Evolutionary conservation across 371 early-diverging fungal species (phyloP).

Genomic region (Haplosporangium sp.): DNA sequence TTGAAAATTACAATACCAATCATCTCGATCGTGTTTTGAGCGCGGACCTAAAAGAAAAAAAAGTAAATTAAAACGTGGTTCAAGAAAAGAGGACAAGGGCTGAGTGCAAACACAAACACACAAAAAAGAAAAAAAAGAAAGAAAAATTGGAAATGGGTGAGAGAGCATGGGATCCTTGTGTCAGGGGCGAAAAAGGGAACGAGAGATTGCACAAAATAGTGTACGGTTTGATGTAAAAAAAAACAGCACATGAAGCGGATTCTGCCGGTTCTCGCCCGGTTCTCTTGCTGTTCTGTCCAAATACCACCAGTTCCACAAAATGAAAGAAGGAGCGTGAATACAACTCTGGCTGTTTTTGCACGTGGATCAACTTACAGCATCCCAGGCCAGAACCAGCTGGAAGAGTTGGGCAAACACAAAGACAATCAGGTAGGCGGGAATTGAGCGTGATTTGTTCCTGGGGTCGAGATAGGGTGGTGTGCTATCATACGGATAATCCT

Average conservation of each 20-base stretch:
- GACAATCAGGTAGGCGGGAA: conserved; percentile 82
- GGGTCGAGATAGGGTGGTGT: conserved; percentile 22
- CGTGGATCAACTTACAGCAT: conserved; percentile 86
- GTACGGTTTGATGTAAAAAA: too few relatives aligned
- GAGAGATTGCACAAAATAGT: too few relatives aligned
- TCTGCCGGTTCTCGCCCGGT: too few relatives aligned
- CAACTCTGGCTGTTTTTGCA: too few relatives aligned
- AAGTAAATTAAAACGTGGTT: neutral
- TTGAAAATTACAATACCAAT: conserved; percentile 87
- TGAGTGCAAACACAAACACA: conserved; percentile 54
- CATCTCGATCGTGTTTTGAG: conserved; percentile 90
- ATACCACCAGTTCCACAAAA: too few relatives aligned
- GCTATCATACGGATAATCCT: neutral
- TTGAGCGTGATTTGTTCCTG: conserved; percentile 41
- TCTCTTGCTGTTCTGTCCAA: too few relatives aligned
- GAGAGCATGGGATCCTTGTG: too few relatives aligned
- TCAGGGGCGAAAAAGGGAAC: too few relatives aligned
- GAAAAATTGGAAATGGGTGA: too few relatives aligned
- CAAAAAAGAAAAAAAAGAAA: too few relatives aligned
- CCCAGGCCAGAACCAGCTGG: conserved; percentile 78
- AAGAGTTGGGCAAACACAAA: conserved; percentile 82
- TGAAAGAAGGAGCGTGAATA: neutral
- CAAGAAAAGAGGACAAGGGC: neutral
- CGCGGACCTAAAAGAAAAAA: conserved; percentile 65
- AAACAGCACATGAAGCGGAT: too few relatives aligned